Conservation (phyloP, 306 rosid genomes). For the Nissolia schottii region DNA sequence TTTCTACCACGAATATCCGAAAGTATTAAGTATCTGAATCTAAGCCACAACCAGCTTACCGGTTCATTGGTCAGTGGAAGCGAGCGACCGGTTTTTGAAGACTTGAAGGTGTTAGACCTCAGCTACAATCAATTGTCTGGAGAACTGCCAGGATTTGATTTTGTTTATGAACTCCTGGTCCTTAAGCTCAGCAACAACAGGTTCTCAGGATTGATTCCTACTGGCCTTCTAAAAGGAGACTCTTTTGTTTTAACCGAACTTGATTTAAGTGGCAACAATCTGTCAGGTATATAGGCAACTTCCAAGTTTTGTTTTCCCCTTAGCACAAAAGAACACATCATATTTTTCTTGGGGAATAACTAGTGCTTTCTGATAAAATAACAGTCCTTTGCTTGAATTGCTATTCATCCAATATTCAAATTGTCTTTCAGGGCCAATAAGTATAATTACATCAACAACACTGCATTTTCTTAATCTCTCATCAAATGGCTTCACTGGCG, state of each 20-base stretch:
- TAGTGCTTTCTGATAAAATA: background rate
- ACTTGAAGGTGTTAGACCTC: constrained; percentile 70
- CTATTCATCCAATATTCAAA: constrained; percentile 19
- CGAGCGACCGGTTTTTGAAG: constrained; percentile 44
- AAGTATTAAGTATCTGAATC: constrained; percentile 54
- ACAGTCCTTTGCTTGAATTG: background rate
- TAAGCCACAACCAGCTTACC: constrained; percentile 60
- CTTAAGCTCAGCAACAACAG: constrained; percentile 74
- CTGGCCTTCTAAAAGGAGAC: constrained; percentile 66
- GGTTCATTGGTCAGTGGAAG: constrained; percentile 60
- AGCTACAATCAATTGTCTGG: constrained; percentile 77
- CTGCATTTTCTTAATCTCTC: constrained; percentile 57
- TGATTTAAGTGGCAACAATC: constrained; percentile 78
- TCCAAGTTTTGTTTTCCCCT: background rate
- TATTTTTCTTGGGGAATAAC: background rate
- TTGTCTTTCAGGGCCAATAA: constrained; percentile 55
- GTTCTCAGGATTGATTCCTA: constrained; percentile 63
- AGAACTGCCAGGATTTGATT: constrained; percentile 69
- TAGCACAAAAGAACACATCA: background rate
- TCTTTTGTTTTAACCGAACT: constrained; percentile 57
- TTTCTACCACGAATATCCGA: constrained; percentile 53
- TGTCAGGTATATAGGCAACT: constrained; percentile 46
- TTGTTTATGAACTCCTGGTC: constrained; percentile 70
- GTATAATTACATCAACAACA: constrained; percentile 56
- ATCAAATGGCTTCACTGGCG: constrained; percentile 53